A percentile compares a stretch with the other conserved stretches of the same genome.
These are phyloP conservation scores for Fusarium sp. DNA, from an alignment of 2,329 filamentous ascomycete genomes.

Conservation along the genomic window DNA sequence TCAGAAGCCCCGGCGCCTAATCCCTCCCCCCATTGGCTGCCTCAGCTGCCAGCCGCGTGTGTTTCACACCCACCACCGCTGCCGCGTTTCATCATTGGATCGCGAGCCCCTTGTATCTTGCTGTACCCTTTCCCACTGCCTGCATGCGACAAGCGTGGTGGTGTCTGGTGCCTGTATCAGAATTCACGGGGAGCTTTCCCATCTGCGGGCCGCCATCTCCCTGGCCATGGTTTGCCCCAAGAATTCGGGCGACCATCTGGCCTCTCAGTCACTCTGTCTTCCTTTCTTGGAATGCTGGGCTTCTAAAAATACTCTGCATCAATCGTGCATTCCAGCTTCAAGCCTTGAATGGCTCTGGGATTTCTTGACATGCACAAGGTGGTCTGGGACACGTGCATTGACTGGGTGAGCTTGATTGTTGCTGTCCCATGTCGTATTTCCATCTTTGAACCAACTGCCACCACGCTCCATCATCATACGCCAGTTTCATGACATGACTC, in stretches of 20 bases:
- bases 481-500: constrained; percentile 2
- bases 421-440: background rate
- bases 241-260: background rate
- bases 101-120: constrained; percentile 23
- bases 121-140: constrained; percentile 5
- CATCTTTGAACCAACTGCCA: background rate
- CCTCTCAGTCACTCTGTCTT: constrained; percentile 1
- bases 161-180: constrained; percentile 41
- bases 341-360: background rate
- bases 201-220: constrained; percentile 11
- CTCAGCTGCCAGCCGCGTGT: constrained; percentile 34
- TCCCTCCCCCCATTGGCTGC: constrained; percentile 41
- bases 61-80: constrained; percentile 42
- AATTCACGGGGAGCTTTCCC: constrained; percentile 21
- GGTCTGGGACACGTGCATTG: background rate
- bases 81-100: constrained; percentile 42
- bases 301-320: constrained; percentile 35
- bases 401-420: constrained; percentile 9
- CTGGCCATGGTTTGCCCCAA: constrained; percentile 14
- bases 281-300: constrained; percentile 5
- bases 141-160: constrained; percentile 2
- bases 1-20: constrained; percentile 44
- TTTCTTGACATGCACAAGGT: background rate
- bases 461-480: background rate
- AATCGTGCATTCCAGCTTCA: constrained; percentile 6